Conservation (phyloP, 129 eudicot genomes). For the Deinandra increscens region DNA sequence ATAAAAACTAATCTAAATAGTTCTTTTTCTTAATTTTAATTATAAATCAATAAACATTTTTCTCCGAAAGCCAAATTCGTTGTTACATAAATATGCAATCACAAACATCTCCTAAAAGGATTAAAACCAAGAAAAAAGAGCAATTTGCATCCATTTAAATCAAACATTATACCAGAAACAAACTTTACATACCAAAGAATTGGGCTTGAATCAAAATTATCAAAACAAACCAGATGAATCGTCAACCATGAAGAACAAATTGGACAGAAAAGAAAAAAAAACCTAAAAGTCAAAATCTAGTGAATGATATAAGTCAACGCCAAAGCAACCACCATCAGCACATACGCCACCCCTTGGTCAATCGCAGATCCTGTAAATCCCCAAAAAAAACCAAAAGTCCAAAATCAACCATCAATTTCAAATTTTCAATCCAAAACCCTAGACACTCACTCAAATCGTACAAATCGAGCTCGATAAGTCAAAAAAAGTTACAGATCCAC, state of each 20-base stretch:
- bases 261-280: background rate
- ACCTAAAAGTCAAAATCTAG: conserved; percentile 27
- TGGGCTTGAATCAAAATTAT: conserved; percentile 24
- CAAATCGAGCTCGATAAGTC: background rate
- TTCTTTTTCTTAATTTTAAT: too few species aligned
- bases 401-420: conserved; percentile 11
- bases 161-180: conserved; percentile 8
- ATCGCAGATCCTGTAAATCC: conserved; percentile 53
- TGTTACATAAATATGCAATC: too few species aligned
- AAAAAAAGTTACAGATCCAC: conserved; percentile 17
- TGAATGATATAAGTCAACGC: conserved; percentile 79
- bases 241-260: conserved; percentile 16
- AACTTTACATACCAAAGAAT: conserved; percentile 34
- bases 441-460: too few species aligned
- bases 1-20: too few species aligned
- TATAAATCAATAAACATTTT: too few species aligned
- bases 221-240: conserved; percentile 17
- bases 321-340: conserved; percentile 82
- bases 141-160: conserved; percentile 18
- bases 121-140: background rate
- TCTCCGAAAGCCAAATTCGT: too few species aligned
- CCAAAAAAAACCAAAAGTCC: background rate
- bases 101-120: too few species aligned
- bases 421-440: background rate
- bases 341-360: conserved; percentile 78